Percentiles rank a stretch among this genome's conserved stretches.
phyloP scores from a whole-genome alignment of 2,329 filamentous ascomycete genomes.

The Fusarium tuaranense region DNA sequence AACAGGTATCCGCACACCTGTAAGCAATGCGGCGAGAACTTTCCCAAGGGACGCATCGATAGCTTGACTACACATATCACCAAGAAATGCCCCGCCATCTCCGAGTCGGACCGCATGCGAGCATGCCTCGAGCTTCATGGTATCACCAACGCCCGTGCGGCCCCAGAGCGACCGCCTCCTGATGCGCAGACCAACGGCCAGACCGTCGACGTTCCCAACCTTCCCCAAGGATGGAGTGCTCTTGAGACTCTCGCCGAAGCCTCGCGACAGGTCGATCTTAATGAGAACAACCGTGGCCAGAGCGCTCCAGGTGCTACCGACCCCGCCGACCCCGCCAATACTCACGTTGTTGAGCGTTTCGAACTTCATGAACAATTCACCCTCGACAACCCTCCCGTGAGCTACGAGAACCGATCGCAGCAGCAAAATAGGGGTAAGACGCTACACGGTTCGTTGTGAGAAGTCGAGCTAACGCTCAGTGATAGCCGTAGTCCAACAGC shows the following conservation, averaged over 20 bases:
- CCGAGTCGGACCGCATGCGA: constrained; percentile 79
- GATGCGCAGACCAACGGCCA: constrained; percentile 47
- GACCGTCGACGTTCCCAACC: constrained; percentile 44
- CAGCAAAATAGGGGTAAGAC: constrained; percentile 43
- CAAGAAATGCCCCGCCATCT: constrained; percentile 86
- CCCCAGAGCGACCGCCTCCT: constrained; percentile 47
- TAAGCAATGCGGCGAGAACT: constrained; percentile 88
- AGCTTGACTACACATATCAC: constrained; percentile 84
- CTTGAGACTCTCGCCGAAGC: constrained; percentile 90
- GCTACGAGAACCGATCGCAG: constrained; percentile 55
- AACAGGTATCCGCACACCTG: constrained; percentile 94
- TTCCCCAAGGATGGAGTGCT: constrained; percentile 77
- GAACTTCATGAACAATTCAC: constrained; percentile 71
- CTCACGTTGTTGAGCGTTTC: constrained; percentile 53
- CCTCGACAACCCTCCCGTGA: constrained; percentile 65
- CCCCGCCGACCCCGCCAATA: constrained; percentile 41
- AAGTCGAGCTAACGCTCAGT: constrained; percentile 19
- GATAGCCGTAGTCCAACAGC: constrained; percentile 35
- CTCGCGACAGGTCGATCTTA: constrained; percentile 80
- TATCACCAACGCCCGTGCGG: constrained; percentile 64
- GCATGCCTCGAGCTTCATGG: constrained; percentile 80
- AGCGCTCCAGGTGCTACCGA: constrained; percentile 49
- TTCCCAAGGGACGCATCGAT: constrained; percentile 90
- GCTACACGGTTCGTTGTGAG: not conserved
- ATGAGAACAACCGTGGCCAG: constrained; percentile 68